phyloP scores from a whole-genome alignment of 495 filamentous ascomycete species.

The Aspergillus leporis region DNA sequence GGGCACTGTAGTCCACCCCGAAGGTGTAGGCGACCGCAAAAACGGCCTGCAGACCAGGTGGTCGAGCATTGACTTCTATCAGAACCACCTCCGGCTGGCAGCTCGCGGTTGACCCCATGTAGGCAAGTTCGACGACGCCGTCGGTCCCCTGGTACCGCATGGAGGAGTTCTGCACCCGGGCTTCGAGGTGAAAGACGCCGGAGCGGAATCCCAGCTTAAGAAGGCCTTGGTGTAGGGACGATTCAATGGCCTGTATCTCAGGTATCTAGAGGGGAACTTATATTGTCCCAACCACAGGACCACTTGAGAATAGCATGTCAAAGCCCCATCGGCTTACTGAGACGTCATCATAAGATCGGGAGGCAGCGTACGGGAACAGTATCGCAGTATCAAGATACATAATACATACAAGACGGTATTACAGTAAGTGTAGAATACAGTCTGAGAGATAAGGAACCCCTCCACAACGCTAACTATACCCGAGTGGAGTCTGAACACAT shows the following conservation, averaged over 20 bases:
- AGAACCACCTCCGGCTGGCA: background rate
- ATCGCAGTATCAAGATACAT: background rate
- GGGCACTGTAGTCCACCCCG: background rate
- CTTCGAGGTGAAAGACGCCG: constrained; percentile 1
- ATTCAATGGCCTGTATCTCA: too few species aligned
- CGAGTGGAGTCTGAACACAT: background rate
- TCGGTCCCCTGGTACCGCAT: background rate
- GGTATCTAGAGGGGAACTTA: too few species aligned
- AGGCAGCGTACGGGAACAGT: background rate
- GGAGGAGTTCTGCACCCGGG: background rate
- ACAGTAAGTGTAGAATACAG: too few species aligned
- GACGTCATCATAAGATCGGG: background rate
- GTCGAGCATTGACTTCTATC: background rate
- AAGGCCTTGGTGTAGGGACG: background rate
- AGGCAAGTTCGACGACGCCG: background rate
- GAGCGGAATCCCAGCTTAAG: background rate
- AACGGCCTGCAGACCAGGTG: background rate
- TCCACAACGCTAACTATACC: background rate
- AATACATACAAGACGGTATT: too few species aligned
- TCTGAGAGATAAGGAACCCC: background rate
- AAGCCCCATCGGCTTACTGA: background rate
- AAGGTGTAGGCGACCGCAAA: background rate
- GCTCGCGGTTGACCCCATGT: background rate
- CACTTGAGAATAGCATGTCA: background rate
- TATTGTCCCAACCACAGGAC: background rate